A percentile compares a stretch with the other conserved stretches of the same genome.
These are phyloP conservation scores for Kwoniella sp. DNA, from an alignment of 768 basidiomycete species.

Conservation along the genomic window DNA sequence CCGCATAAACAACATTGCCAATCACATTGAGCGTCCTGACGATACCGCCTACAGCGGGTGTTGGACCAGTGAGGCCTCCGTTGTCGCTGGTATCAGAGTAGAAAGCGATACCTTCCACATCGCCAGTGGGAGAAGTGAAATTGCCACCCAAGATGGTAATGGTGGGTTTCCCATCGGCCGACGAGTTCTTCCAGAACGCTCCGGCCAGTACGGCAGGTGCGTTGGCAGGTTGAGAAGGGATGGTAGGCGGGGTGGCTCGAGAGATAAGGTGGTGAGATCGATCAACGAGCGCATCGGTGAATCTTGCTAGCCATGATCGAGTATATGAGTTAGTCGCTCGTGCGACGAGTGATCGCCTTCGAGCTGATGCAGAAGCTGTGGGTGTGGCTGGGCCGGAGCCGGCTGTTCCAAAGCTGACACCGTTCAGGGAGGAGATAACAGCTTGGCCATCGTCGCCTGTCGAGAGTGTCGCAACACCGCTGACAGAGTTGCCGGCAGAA, in stretches of 20 bases:
- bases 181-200: conserved; percentile 78
- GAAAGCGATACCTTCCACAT: conserved; percentile 66
- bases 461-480: conserved; percentile 75
- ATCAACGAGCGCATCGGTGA: conserved; percentile 51
- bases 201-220: conserved; percentile 84
- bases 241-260: conserved; percentile 67
- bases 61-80: conserved; percentile 62
- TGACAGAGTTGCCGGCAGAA: conserved; percentile 65
- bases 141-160: conserved; percentile 85
- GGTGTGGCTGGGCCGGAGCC: conserved; percentile 53
- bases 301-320: conserved; percentile 35
- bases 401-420: conserved; percentile 66
- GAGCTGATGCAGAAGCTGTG: conserved; percentile 37
- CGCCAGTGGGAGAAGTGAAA: conserved; percentile 61
- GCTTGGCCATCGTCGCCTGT: conserved; percentile 61
- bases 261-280: conserved; percentile 14
- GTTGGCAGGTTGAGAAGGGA: conserved; percentile 62
- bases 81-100: conserved; percentile 63
- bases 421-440: conserved; percentile 64
- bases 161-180: conserved; percentile 62
- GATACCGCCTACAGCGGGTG: conserved; percentile 71
- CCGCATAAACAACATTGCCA: conserved; percentile 72
- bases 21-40: conserved; percentile 76
- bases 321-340: conserved; percentile 17
- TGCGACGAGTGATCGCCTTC: conserved; percentile 19